phyloP scores from a whole-genome alignment of 2,329 filamentous ascomycete species.

The Aspergillus floridensis region DNA sequence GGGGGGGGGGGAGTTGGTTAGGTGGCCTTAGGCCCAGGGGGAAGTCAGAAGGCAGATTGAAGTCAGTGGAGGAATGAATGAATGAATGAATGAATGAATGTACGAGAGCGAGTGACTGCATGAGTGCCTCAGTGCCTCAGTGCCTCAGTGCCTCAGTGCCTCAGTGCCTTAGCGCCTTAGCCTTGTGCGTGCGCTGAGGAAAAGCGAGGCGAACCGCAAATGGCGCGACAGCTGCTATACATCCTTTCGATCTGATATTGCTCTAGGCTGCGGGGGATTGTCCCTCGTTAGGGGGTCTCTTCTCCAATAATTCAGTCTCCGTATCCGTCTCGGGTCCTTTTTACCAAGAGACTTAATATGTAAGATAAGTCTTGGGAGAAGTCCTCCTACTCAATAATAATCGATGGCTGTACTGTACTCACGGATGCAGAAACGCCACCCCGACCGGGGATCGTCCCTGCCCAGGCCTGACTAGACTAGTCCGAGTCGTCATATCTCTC shows the following conservation, averaged over 20 bases:
- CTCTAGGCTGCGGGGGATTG: neutral
- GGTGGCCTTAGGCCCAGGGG: too few relatives aligned
- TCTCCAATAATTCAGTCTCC: neutral
- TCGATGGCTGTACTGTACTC: neutral
- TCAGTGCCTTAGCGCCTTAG: neutral
- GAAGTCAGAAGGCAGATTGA: too few relatives aligned
- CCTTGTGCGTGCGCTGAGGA: neutral
- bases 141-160: neutral
- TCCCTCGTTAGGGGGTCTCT: neutral
- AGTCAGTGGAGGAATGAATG: too few relatives aligned
- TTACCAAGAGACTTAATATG: neutral
- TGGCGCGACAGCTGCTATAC: neutral
- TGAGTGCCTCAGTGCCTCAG: too few relatives aligned
- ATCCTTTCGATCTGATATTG: neutral
- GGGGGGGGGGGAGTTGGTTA: too few relatives aligned
- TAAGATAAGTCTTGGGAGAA: conserved; percentile 1
- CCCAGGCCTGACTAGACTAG: neutral
- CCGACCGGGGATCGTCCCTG: conserved; percentile 2
- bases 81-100: too few relatives aligned
- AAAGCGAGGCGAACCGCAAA: neutral
- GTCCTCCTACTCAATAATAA: neutral
- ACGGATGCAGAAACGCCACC: conserved; percentile 3
- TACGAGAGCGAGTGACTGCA: too few relatives aligned
- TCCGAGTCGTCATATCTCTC: neutral
- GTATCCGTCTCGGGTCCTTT: neutral